Percentiles rank a stretch among this genome's conserved stretches.
phyloP scores from a whole-genome alignment of 106 monocot species.

The Platanthera guangdongensis region DNA sequence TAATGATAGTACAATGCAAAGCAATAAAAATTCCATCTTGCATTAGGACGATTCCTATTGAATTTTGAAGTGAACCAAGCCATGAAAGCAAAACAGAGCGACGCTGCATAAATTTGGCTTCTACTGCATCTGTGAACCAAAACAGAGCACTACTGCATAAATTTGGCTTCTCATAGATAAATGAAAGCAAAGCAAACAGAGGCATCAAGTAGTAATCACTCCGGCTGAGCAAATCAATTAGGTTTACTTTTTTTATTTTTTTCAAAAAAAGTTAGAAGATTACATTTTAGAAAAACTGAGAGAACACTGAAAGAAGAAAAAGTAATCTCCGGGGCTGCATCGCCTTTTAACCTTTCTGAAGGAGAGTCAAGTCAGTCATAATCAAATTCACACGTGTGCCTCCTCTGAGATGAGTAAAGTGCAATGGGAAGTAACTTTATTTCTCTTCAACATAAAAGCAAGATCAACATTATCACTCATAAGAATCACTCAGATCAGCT shows the following conservation, averaged over 20 bases:
- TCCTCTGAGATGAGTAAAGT: background rate
- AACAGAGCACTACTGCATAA: background rate
- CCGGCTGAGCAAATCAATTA: background rate
- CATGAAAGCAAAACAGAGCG: background rate
- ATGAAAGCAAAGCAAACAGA: background rate
- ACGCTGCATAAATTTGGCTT: background rate
- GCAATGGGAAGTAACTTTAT: background rate
- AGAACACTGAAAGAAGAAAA: background rate
- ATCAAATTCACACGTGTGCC: conserved; percentile 4
- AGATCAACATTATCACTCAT: background rate
- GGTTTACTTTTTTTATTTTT: background rate
- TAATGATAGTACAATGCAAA: background rate
- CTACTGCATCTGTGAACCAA: background rate
- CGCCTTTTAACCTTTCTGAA: background rate
- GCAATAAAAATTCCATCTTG: background rate
- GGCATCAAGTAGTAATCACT: background rate
- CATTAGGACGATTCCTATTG: background rate
- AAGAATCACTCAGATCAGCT: background rate
- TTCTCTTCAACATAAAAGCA: background rate
- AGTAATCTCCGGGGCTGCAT: background rate
- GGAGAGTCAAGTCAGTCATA: background rate
- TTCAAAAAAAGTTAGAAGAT: background rate
- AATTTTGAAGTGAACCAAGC: background rate
- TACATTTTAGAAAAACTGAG: background rate
- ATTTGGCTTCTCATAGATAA: background rate